Evolutionary conservation across 169 alveolate genomes (phyloP).

Genomic region (Babesia ovis): DNA sequence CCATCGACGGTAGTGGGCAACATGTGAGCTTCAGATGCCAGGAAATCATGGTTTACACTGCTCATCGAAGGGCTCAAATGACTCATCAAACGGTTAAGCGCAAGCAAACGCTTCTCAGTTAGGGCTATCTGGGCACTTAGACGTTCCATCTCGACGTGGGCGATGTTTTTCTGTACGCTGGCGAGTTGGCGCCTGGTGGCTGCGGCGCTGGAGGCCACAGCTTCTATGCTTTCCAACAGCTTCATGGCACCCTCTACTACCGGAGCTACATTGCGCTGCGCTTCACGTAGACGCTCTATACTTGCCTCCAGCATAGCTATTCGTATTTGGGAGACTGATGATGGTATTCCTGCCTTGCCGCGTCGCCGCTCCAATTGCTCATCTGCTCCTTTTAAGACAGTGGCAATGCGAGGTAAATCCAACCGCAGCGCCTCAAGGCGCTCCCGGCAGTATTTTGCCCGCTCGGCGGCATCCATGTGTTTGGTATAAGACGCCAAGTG

Average conservation of each 20-base stretch:
- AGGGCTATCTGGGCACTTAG: constrained; percentile 19
- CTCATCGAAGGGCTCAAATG: constrained; percentile 28
- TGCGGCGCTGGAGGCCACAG: constrained; percentile 11
- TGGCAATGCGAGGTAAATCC: constrained; percentile 23
- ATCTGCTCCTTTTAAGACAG: constrained; percentile 4
- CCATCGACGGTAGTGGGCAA: neutral
- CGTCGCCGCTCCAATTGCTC: constrained; percentile 21
- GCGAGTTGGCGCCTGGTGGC: neutral
- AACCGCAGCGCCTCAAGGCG: constrained; percentile 24
- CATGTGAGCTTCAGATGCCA: neutral
- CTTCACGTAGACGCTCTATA: constrained; percentile 6
- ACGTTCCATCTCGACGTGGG: constrained; percentile 7
- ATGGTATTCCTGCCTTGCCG: neutral
- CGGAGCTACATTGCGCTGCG: constrained; percentile 2
- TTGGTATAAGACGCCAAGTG: neutral
- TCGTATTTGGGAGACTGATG: constrained; percentile 16
- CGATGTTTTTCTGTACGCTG: neutral
- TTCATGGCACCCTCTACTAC: constrained; percentile 10
- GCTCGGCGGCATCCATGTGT: constrained; percentile 11
- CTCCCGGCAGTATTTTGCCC: constrained; percentile 28
- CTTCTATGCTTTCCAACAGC: constrained; percentile 25
- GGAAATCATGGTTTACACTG: neutral
- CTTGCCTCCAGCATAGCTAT: constrained; percentile 6
- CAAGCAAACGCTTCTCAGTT: constrained; percentile 30
- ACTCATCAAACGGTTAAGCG: constrained; percentile 26